Conservation (phyloP, 192 early-diverging fungal genomes). For the Linnemannia elongata region DNA sequence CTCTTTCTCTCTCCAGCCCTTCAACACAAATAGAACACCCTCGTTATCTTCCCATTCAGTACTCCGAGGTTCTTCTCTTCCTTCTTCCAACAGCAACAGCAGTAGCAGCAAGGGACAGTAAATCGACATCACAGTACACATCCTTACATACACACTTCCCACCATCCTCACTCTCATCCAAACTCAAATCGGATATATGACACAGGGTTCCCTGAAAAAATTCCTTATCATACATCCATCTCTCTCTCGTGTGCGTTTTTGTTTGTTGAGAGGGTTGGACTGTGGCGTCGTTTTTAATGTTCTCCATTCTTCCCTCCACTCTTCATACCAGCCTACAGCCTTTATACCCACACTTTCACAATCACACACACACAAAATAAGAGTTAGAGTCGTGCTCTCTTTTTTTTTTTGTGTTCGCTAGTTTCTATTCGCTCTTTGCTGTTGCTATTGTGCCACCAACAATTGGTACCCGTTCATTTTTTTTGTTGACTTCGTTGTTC, state of each 20-base stretch:
- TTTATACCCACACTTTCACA: background rate
- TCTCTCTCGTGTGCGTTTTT: background rate
- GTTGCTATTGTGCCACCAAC: slow-evolving; percentile 13
- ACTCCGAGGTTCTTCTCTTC: background rate
- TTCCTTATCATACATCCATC: background rate
- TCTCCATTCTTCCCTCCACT: background rate
- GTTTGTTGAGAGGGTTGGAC: background rate
- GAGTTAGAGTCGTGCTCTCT: background rate
- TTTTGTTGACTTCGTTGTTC: background rate
- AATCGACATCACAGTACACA: background rate
- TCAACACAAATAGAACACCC: background rate
- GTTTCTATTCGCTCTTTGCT: background rate
- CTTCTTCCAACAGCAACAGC: background rate
- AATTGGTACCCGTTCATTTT: slow-evolving; percentile 11
- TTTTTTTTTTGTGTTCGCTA: background rate
- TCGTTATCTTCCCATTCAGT: background rate
- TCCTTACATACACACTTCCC: background rate
- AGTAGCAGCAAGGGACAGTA: background rate
- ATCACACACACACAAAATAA: background rate
- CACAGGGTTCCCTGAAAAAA: background rate
- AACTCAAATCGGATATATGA: background rate
- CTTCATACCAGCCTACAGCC: background rate
- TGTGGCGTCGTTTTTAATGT: background rate
- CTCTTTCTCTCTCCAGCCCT: background rate
- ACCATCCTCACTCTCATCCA: background rate